Evolutionary conservation across 129 eudicot species (phyloP).

Genomic region (Calendula officinalis): DNA sequence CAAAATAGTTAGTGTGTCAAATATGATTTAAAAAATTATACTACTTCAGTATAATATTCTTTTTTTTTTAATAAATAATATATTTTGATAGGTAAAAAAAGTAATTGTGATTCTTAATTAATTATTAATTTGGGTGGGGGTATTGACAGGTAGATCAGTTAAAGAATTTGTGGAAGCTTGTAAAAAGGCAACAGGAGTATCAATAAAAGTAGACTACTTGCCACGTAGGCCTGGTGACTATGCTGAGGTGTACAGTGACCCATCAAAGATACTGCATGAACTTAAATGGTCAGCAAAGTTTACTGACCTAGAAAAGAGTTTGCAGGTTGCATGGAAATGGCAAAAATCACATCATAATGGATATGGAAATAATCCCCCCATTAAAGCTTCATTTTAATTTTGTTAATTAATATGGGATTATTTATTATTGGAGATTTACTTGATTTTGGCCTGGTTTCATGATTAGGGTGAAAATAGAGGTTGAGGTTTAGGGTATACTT

Average conservation of each 20-base stretch:
- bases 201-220: conserved; percentile 67
- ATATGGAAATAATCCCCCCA: conserved; percentile 30
- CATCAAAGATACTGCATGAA: conserved; percentile 63
- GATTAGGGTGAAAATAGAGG: conserved; percentile 29
- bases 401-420: neutral
- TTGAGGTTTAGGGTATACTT: conserved; percentile 30
- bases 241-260: conserved; percentile 91
- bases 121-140: neutral
- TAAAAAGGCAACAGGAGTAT: conserved; percentile 77
- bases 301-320: conserved; percentile 64
- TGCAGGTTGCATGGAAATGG: conserved; percentile 91
- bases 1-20: neutral
- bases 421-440: neutral
- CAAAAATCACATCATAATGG: conserved; percentile 73
- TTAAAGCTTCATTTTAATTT: conserved; percentile 4
- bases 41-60: no score
- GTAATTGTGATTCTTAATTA: no score
- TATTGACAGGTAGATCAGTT: conserved; percentile 65
- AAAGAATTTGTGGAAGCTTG: conserved; percentile 94
- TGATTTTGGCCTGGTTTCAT: conserved; percentile 29
- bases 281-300: conserved; percentile 74
- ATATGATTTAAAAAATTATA: no score
- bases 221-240: conserved; percentile 90
- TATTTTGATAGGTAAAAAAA: no score
- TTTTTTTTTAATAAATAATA: no score